Evolutionary conservation across 148 eudicot species (phyloP).

Genomic region (Rheum nobile): DNA sequence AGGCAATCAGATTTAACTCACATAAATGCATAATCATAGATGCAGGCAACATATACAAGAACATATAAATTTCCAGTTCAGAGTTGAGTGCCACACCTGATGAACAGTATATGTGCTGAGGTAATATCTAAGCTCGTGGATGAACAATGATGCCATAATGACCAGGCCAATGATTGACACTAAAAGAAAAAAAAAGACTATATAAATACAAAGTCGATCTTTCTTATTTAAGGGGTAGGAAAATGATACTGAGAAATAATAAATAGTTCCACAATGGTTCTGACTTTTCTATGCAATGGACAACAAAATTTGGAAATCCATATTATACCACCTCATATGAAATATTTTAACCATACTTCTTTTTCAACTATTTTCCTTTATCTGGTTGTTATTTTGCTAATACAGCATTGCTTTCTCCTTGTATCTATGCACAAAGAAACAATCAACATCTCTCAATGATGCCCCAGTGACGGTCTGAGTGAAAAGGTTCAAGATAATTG

Average conservation of each 20-base stretch:
- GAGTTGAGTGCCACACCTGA: slow-evolving; percentile 37
- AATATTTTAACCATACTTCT: background rate
- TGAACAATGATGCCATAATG: slow-evolving; percentile 80
- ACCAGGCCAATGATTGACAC: slow-evolving; percentile 86
- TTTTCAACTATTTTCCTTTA: background rate
- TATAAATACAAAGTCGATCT: background rate
- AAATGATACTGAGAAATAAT: background rate
- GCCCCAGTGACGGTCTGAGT: background rate
- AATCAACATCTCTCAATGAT: background rate
- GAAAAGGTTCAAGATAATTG: background rate
- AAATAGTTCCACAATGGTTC: background rate
- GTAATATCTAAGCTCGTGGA: slow-evolving; percentile 89
- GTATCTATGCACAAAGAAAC: background rate
- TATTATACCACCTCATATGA: background rate
- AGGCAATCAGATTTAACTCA: slow-evolving; percentile 5
- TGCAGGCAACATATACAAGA: background rate
- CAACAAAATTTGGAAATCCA: background rate
- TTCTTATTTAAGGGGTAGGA: background rate
- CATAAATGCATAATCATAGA: background rate
- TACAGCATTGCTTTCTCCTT: background rate
- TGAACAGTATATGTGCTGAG: slow-evolving; percentile 81
- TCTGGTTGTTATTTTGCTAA: background rate
- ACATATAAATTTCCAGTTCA: background rate
- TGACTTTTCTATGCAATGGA: background rate
- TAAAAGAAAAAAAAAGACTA: slow-evolving; percentile 18